Conservation (phyloP, 139 green algal genomes). For the Desmodesmus armatus region DNA sequence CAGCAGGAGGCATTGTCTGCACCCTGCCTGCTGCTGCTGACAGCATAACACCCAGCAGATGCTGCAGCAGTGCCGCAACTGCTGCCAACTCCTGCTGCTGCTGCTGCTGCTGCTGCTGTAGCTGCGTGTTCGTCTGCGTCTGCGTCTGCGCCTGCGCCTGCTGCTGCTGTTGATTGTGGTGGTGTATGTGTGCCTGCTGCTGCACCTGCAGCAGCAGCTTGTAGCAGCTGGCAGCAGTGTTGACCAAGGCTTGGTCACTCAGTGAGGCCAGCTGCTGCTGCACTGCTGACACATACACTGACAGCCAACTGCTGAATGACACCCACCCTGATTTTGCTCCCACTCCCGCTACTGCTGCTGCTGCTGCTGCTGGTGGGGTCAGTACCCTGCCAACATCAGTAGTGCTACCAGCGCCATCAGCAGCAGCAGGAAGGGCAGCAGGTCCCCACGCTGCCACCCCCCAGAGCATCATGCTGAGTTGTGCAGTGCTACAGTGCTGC, state of each 20-base stretch:
- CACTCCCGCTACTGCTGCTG: neutral
- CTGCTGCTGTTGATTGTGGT: neutral
- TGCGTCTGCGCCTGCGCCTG: too few relatives aligned
- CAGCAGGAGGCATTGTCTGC: neutral
- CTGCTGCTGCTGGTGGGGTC: neutral
- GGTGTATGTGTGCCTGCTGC: neutral
- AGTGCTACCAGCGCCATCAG: too few relatives aligned
- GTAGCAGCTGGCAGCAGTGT: conserved; percentile 35
- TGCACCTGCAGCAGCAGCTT: conserved; percentile 23
- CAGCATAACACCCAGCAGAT: conserved; percentile 10
- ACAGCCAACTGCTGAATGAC: too few relatives aligned
- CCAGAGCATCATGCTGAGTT: conserved; percentile 34
- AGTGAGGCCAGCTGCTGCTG: conserved; percentile 2
- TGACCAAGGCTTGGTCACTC: conserved; percentile 7
- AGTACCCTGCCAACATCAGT: too few relatives aligned
- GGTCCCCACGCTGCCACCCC: conserved; percentile 5
- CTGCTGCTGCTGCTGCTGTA: conserved; percentile 23
- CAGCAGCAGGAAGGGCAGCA: too few relatives aligned
- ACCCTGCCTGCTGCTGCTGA: conserved; percentile 2
- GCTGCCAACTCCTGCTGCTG: conserved; percentile 4
- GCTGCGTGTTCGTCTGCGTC: too few relatives aligned
- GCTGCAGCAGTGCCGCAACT: neutral
- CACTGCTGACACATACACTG: neutral
- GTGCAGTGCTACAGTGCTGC: neutral
- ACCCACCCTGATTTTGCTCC: too few relatives aligned